These are phyloP conservation scores for Lepidium africanum DNA, from an alignment of 345 rosid species.

Conservation along the genomic window DNA sequence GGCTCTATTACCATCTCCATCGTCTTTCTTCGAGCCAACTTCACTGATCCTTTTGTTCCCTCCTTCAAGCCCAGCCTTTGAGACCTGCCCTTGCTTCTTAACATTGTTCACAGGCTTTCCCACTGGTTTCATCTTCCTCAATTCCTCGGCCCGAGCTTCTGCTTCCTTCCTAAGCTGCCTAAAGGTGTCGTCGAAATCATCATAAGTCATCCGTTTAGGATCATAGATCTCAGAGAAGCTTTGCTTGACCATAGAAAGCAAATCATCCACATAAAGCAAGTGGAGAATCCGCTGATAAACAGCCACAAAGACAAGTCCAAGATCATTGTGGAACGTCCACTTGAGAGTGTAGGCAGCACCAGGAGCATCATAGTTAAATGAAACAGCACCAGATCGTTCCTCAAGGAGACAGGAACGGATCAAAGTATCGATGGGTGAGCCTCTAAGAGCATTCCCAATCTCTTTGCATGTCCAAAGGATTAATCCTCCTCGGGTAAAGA, in stretches of 20 bases:
- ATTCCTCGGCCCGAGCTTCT: conserved; percentile 79
- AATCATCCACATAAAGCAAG: conserved; percentile 82
- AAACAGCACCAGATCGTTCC: conserved; percentile 87
- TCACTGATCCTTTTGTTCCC: conserved; percentile 47
- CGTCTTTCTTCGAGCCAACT: conserved; percentile 34
- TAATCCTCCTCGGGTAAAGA: conserved; percentile 94
- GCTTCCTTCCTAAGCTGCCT: conserved; percentile 95
- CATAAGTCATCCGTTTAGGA: conserved; percentile 50
- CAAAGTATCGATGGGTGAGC: conserved; percentile 87
- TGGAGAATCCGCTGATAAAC: conserved; percentile 94
- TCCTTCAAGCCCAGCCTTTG: conserved; percentile 50
- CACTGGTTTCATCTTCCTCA: conserved; percentile 62
- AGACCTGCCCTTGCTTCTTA: conserved; percentile 56
- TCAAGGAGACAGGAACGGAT: conserved; percentile 90
- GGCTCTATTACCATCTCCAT: conserved; percentile 48
- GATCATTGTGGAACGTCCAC: conserved; percentile 95
- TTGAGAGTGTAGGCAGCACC: conserved; percentile 89
- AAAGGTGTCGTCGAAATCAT: conserved; percentile 72
- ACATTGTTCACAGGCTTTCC: conserved; percentile 43
- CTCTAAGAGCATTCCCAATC: conserved; percentile 85
- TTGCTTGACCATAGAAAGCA: conserved; percentile 66
- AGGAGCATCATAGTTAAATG: conserved; percentile 64
- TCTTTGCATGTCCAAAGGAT: conserved; percentile 98
- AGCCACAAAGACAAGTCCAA: conserved; percentile 92
- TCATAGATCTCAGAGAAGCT: conserved; percentile 76